These are phyloP conservation scores for Populus hybrid DNA, from an alignment of 441 rosid species.

Conservation along the genomic window DNA sequence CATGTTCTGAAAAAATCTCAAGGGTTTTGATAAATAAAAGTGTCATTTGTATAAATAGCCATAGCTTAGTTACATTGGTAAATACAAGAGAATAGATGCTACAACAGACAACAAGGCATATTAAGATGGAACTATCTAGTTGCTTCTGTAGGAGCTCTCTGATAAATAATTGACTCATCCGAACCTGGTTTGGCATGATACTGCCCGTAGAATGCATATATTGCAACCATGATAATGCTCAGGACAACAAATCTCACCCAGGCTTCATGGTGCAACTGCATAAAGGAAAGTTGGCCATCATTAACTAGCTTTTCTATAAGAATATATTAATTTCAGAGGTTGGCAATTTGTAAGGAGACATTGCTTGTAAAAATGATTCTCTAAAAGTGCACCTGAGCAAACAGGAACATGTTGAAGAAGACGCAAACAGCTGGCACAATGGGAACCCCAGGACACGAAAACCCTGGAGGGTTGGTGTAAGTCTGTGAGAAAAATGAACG, in stretches of 20 bases:
- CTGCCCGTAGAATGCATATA: conserved; percentile 56
- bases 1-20: no score
- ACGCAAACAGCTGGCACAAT: conserved; percentile 71
- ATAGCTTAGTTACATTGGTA: background rate
- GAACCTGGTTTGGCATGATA: conserved; percentile 56
- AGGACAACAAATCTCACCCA: conserved; percentile 85
- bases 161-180: conserved; percentile 47
- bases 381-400: conserved; percentile 71
- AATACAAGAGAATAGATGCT: background rate
- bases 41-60: background rate
- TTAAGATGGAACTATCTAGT: conserved; percentile 4
- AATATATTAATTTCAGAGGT: background rate
- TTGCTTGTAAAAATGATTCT: background rate
- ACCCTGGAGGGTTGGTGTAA: conserved; percentile 58
- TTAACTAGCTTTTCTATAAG: background rate
- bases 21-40: no score
- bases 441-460: conserved; percentile 93
- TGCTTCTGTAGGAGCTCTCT: conserved; percentile 51
- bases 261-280: conserved; percentile 90
- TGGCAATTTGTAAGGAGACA: background rate
- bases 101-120: background rate
- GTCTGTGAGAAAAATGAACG: conserved; percentile 37
- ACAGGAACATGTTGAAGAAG: conserved; percentile 90
- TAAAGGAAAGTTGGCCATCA: conserved; percentile 6
- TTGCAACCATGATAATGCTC: conserved; percentile 49